A percentile compares a stretch with the other conserved stretches of the same genome.
These are phyloP conservation scores for Gentiana straminea DNA, from an alignment of 257 asterid genomes.

Conservation along the genomic window DNA sequence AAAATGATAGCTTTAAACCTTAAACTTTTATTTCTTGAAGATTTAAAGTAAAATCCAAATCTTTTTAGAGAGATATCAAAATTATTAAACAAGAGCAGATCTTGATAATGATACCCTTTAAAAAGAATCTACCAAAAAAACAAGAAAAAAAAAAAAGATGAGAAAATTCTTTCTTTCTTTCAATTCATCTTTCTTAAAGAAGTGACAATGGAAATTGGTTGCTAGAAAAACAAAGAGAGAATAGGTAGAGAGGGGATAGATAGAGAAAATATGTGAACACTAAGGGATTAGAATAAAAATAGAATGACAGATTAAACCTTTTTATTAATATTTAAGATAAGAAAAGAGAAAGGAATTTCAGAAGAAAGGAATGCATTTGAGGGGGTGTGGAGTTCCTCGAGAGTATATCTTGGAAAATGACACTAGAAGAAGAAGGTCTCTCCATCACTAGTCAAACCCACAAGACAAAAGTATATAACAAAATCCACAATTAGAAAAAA, in stretches of 20 bases:
- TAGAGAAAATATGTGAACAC: not conserved
- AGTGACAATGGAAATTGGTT: not conserved
- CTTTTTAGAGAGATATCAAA: constrained; percentile 2
- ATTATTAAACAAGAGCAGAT: constrained; percentile 20
- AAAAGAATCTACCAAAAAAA: constrained; percentile 13
- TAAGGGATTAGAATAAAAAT: constrained; percentile 16
- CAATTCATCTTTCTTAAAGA: not conserved
- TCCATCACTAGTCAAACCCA: constrained; percentile 46
- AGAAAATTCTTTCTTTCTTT: not conserved
- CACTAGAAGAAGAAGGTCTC: constrained; percentile 55
- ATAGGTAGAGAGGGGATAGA: constrained; percentile 1
- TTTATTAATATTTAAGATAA: not conserved
- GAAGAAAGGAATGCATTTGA: constrained; percentile 25
- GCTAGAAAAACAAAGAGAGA: constrained; percentile 10
- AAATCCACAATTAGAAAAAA: constrained; percentile 11
- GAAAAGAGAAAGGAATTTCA: constrained; percentile 19
- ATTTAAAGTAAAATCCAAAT: constrained; percentile 2
- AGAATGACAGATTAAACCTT: not conserved
- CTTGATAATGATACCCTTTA: constrained; percentile 24
- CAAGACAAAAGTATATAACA: constrained; percentile 9
- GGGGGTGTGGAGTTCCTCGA: constrained; percentile 56
- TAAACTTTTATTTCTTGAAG: constrained; percentile 3
- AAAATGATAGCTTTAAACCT: too few species aligned
- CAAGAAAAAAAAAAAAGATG: constrained; percentile 4
- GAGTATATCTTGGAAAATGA: constrained; percentile 90